Conservation (phyloP, 768 basidiomycete genomes). For the Tulasnella calospora region DNA sequence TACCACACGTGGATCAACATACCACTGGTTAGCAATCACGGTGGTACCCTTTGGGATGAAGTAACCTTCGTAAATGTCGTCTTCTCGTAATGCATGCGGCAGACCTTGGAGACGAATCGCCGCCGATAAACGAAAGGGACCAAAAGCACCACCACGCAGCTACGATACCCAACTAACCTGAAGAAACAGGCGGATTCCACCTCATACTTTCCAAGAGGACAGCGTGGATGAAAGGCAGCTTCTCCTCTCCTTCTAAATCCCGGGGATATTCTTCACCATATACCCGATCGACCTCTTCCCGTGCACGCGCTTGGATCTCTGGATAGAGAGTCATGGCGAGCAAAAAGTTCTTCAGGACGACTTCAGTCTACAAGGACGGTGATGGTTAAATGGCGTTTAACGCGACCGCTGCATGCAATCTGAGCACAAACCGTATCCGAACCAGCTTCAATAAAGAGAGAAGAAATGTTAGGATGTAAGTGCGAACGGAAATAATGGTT, state of each 20-base stretch:
- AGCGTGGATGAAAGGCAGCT: constrained; percentile 14
- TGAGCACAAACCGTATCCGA: neutral
- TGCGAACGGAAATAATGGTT: neutral
- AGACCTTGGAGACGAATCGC: neutral
- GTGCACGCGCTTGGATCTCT: neutral
- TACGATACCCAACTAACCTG: neutral
- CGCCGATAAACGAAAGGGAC: neutral
- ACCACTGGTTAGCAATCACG: constrained; percentile 3
- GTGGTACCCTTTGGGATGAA: constrained; percentile 21
- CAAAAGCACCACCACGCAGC: neutral
- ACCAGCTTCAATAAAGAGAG: neutral
- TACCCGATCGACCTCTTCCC: constrained; percentile 14
- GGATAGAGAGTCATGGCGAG: constrained; percentile 28
- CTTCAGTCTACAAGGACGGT: neutral
- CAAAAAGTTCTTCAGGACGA: constrained; percentile 12
- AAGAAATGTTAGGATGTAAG: neutral
- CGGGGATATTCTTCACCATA: neutral
- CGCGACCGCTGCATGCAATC: neutral
- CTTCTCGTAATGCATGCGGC: constrained; percentile 6
- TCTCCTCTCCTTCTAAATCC: constrained; percentile 5
- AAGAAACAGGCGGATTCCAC: neutral
- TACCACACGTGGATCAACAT: neutral
- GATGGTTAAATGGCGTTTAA: neutral
- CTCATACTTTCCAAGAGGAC: constrained; percentile 10
- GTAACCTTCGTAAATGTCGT: constrained; percentile 26